Conservation (phyloP, 371 early-diverging fungal genomes). For the Rozella allomycis region DNA sequence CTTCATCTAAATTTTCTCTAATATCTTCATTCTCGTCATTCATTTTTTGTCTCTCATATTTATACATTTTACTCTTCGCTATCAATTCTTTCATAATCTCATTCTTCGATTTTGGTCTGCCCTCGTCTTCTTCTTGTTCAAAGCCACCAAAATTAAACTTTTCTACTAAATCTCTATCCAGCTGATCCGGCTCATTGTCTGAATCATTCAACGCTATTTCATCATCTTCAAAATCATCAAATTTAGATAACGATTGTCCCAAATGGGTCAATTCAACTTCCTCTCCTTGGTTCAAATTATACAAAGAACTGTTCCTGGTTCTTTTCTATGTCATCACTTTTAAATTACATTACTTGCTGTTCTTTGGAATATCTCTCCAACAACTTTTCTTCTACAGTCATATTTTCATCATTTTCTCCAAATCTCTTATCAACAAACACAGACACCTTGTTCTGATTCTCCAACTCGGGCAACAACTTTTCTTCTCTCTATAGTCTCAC, state of each 20-base stretch:
- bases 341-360: constrained; percentile 37
- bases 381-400: constrained; percentile 89
- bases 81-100: constrained; percentile 93
- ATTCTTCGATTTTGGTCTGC: constrained; percentile 48
- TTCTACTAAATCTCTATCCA: constrained; percentile 44
- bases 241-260: constrained; percentile 59
- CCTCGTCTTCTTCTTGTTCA: constrained; percentile 16
- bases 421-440: constrained; percentile 77
- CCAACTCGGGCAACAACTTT: constrained; percentile 53
- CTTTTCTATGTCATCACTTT: constrained; percentile 55
- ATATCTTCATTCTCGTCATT: constrained; percentile 58
- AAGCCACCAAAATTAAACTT: constrained; percentile 75
- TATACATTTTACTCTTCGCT: constrained; percentile 73
- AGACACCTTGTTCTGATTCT: constrained; percentile 39
- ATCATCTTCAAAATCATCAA: constrained; percentile 57
- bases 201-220: constrained; percentile 38
- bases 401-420: constrained; percentile 64
- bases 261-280: constrained; percentile 55
- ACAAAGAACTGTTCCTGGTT: constrained; percentile 9
- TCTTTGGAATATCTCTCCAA: constrained; percentile 74
- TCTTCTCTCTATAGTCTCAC: constrained; percentile 37
- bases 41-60: constrained; percentile 49
- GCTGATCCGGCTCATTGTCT: constrained; percentile 29
- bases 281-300: constrained; percentile 3
- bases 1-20: constrained; percentile 60